Base-by-base conservation (phyloP, 768 basidiomycete genomes). In the Lactarius psammicola region DNA sequence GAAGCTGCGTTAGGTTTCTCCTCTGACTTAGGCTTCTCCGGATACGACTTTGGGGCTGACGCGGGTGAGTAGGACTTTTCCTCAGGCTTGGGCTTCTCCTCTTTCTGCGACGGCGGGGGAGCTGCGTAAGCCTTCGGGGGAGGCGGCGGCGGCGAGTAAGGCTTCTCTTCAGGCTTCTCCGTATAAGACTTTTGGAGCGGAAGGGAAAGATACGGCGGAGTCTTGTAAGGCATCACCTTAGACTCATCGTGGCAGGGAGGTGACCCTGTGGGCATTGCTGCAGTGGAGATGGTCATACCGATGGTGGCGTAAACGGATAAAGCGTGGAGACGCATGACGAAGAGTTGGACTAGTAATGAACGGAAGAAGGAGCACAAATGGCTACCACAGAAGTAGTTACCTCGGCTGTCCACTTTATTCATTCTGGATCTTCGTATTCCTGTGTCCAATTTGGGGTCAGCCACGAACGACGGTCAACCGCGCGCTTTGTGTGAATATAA, bases 281-380 rank as follows among this genome's bases (percentile, higher is more conserved):
- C 55, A 7, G 20, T 60, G 38, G 30, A 56, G 46, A 57, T 31
- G 46, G 55, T 36, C 36, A 66, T 46, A 33, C 34, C 5, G 36
- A 33, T 56, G 3, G 65, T 60, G 46, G 51, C 55, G 15, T 28
- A 38, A n/a, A 59, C 55, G n/a, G 65, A 51, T 7, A 66, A 36
- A 51, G 65, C 17, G 15, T 55, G 31, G 10, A 51, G 30, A 38
- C 46, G 65, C 65, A 66, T 66, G 33, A 51, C n/a, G n/a, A 38
- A 66, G 30, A 51, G 36, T 28, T 20, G 54, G 44, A 40, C 28
- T 65, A 60, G 59, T 62, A 57, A 66, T 66, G 65, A 66, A 51
- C 55, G 60, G 23, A 61, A 51, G 55, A 17, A 34, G 54, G 60
- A 61, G 60, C 59, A n/a, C 59, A 17, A 30, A 7, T 18, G 55